Conservation (phyloP, 129 eudicot species). For the Chrysanthemum makinoi region DNA sequence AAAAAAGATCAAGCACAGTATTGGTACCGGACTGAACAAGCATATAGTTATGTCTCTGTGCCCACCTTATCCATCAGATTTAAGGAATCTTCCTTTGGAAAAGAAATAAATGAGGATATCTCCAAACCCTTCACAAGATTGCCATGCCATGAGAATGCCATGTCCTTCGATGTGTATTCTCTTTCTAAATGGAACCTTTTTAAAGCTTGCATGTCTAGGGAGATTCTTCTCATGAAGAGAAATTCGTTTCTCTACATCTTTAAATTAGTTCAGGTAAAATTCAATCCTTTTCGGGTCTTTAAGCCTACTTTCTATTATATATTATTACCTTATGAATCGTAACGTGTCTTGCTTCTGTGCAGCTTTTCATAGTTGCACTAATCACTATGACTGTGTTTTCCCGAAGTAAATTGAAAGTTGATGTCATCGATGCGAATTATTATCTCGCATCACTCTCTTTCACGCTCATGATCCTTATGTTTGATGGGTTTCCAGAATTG, state of each 20-base stretch:
- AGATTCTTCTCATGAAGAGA: constrained; percentile 48
- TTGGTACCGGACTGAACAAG: constrained; percentile 40
- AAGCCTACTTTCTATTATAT: too few relatives aligned
- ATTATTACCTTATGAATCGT: too few relatives aligned
- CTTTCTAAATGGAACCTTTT: constrained; percentile 49
- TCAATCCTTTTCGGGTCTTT: too few relatives aligned
- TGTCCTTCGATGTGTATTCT: constrained; percentile 39
- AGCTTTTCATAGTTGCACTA: constrained; percentile 49
- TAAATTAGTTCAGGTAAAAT: constrained; percentile 35
- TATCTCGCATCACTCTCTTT: constrained; percentile 65
- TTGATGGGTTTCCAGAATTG: constrained; percentile 67
- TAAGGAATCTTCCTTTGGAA: constrained; percentile 46
- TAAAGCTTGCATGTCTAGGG: constrained; percentile 50
- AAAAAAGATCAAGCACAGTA: constrained; percentile 54
- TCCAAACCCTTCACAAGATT: constrained; percentile 33
- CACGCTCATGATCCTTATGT: constrained; percentile 50
- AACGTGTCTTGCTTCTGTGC: constrained; percentile 19
- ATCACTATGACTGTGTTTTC: constrained; percentile 60
- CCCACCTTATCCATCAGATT: constrained; percentile 37
- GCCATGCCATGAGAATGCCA: constrained; percentile 34
- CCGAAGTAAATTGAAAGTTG: constrained; percentile 47
- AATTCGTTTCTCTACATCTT: constrained; percentile 46
- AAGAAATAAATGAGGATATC: constrained; percentile 34
- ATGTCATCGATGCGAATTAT: constrained; percentile 51
- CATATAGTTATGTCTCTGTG: constrained; percentile 35